Evolutionary conservation across 306 rosid species (phyloP).

Genomic region (Sesbania bispinosa): DNA sequence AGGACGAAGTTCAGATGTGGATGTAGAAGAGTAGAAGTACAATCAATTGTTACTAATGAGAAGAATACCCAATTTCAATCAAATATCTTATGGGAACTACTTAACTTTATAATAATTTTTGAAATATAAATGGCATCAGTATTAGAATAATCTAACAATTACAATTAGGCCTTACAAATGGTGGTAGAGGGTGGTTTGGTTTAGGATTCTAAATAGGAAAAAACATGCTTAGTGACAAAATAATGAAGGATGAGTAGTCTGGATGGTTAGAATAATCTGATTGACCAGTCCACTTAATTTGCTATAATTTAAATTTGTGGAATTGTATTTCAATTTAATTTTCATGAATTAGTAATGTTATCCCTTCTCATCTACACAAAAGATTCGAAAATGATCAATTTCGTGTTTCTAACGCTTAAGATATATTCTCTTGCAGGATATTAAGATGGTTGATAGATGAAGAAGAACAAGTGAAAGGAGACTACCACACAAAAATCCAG

Average conservation of each 20-base stretch:
- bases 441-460: constrained; percentile 85
- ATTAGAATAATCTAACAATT: neutral
- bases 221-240: neutral
- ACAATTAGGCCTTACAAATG: neutral
- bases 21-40: neutral
- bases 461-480: constrained; percentile 57
- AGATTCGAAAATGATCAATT: neutral
- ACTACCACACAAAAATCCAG: constrained; percentile 51
- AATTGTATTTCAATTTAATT: neutral
- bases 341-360: neutral
- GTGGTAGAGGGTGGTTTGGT: neutral
- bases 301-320: neutral
- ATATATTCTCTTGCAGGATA: constrained; percentile 50
- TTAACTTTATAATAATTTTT: neutral
- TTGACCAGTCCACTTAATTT: neutral
- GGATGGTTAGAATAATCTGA: neutral
- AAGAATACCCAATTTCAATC: neutral
- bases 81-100: neutral
- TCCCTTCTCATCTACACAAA: neutral
- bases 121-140: neutral
- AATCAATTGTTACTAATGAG: neutral
- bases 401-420: neutral
- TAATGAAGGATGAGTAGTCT: neutral
- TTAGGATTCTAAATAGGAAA: neutral
- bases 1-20: neutral